Percentiles rank a stretch among this genome's conserved stretches.
phyloP scores from a whole-genome alignment of 768 basidiomycete genomes.

The Tephrocybe sp. region DNA sequence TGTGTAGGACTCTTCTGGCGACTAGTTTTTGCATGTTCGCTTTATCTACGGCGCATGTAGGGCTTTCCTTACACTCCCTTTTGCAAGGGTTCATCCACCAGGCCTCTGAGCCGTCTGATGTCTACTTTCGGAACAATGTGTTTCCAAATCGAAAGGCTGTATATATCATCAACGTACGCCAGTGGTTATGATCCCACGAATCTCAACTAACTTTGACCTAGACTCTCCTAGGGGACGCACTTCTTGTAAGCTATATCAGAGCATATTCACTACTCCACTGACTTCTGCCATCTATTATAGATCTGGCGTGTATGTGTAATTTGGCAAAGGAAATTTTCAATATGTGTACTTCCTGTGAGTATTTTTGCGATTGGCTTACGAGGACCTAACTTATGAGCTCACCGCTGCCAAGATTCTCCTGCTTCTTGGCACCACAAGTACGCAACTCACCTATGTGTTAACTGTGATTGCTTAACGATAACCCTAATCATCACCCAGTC shows the following conservation, averaged over 20 bases:
- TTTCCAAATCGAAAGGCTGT: conserved; percentile 27
- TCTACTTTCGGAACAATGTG: conserved; percentile 22
- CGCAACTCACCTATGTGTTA: too few relatives aligned
- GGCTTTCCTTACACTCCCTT: conserved; percentile 22
- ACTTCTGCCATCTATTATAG: conserved; percentile 2
- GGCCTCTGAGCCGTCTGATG: conserved; percentile 13
- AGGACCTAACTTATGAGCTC: too few relatives aligned
- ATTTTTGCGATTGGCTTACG: not conserved
- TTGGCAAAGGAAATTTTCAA: conserved; percentile 22
- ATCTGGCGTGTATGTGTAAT: conserved; percentile 28
- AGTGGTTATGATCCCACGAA: not conserved
- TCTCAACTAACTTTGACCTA: conserved; percentile 2
- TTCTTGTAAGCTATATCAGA: conserved; percentile 17
- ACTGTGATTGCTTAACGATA: too few relatives aligned
- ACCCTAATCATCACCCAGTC: too few relatives aligned
- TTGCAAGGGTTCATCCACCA: conserved; percentile 24
- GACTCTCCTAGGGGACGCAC: conserved; percentile 25
- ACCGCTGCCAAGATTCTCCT: conserved; percentile 20
- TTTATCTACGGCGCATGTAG: conserved; percentile 26
- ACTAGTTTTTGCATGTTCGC: conserved; percentile 25
- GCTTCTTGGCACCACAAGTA: conserved; percentile 21
- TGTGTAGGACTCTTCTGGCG: conserved; percentile 18
- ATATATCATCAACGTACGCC: conserved; percentile 27
- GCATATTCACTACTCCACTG: not conserved
- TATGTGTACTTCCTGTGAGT: conserved; percentile 21